A percentile compares a stretch with the other conserved stretches of the same genome.
Conservation (phyloP, 2,329 filamentous ascomycete species). For the Ophiostoma fasciatum region DNA sequence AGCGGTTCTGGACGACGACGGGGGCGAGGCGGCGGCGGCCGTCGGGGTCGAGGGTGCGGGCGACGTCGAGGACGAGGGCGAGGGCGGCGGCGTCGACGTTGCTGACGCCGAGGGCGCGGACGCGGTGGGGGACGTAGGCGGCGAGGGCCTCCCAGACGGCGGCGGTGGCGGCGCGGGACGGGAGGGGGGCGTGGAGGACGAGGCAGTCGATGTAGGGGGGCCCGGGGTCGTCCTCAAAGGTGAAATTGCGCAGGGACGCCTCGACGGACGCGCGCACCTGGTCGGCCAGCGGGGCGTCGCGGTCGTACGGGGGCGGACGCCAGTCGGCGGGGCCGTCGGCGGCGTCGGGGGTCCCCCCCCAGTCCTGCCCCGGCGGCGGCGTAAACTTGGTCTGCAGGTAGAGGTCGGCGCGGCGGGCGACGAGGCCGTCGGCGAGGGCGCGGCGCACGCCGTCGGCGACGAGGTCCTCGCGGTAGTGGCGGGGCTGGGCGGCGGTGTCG, state of each 20-base stretch:
- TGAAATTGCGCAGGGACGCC: conserved; percentile 51
- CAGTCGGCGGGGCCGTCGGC: background rate
- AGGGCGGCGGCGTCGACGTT: conserved; percentile 51
- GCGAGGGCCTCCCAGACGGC: conserved; percentile 53
- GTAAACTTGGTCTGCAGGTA: conserved; percentile 81
- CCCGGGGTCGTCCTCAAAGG: conserved; percentile 10
- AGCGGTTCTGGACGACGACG: conserved; percentile 61
- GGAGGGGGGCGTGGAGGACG: conserved; percentile 51
- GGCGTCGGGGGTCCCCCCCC: conserved; percentile 17
- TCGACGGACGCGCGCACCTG: conserved; percentile 54
- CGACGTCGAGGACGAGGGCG: conserved; percentile 28
- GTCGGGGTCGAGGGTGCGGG: background rate
- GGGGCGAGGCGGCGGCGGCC: conserved; percentile 18
- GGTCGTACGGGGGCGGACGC: conserved; percentile 44
- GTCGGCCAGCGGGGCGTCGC: conserved; percentile 38
- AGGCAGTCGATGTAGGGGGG: conserved; percentile 51
- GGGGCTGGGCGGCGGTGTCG: conserved; percentile 66
- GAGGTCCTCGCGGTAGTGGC: conserved; percentile 60
- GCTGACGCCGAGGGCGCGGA: conserved; percentile 59
- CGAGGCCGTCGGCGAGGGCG: conserved; percentile 42
- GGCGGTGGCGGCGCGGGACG: conserved; percentile 32
- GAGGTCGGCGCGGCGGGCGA: conserved; percentile 37
- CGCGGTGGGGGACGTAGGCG: conserved; percentile 46
- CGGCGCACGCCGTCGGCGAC: conserved; percentile 52
- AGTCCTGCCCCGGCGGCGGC: conserved; percentile 45